These are phyloP conservation scores for Passalora sequoiae DNA, from an alignment of 2,329 filamentous ascomycete species.

Conservation along the genomic window DNA sequence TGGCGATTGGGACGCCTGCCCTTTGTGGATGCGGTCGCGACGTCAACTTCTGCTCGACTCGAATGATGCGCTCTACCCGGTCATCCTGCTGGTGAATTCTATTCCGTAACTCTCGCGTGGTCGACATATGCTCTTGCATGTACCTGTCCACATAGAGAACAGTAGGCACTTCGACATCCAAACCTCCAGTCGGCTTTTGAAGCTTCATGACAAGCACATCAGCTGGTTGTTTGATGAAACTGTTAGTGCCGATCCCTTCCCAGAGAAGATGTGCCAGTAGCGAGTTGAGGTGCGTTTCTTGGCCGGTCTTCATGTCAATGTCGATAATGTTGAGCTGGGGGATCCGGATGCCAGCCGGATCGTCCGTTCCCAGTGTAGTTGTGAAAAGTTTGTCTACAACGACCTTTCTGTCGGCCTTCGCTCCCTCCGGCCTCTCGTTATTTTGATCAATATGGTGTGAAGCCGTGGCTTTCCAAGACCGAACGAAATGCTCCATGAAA, in stretches of 20 bases:
- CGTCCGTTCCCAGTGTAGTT: too few relatives aligned
- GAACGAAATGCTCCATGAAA: constrained; percentile 17
- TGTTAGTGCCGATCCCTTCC: constrained; percentile 27
- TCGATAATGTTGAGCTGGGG: too few relatives aligned
- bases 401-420: too few relatives aligned
- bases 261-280: constrained; percentile 31
- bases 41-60: constrained; percentile 35
- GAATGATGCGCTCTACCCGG: constrained; percentile 31
- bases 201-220: constrained; percentile 52
- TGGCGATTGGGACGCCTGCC: constrained; percentile 34
- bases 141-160: constrained; percentile 58
- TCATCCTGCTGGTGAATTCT: constrained; percentile 34
- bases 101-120: constrained; percentile 46
- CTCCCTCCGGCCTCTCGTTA: too few relatives aligned
- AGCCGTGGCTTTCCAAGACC: too few relatives aligned
- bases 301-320: constrained; percentile 13
- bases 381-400: too few relatives aligned
- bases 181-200: constrained; percentile 33
- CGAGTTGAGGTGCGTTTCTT: constrained; percentile 20
- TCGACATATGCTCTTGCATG: constrained; percentile 47
- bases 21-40: constrained; percentile 32
- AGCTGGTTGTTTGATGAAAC: constrained; percentile 43
- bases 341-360: too few relatives aligned
- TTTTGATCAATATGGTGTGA: too few relatives aligned
- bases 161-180: constrained; percentile 49